Conservation (phyloP, 208 protist species). For the Porcisia hertigi region DNA sequence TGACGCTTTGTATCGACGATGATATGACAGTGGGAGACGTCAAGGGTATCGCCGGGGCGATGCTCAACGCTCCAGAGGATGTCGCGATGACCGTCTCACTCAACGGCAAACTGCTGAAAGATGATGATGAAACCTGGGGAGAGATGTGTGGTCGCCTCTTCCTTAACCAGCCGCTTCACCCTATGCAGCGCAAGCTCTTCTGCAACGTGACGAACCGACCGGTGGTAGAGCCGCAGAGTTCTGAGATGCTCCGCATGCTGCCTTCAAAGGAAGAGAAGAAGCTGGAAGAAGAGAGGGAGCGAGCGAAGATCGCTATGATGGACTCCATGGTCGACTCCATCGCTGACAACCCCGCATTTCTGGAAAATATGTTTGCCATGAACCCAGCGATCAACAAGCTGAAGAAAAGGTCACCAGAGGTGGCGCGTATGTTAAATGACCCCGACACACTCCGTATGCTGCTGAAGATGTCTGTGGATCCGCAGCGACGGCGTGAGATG, state of each 20-base stretch:
- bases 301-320: slow-evolving; percentile 50
- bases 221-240: slow-evolving; percentile 33
- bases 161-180: slow-evolving; percentile 7
- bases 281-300: slow-evolving; percentile 38
- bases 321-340: slow-evolving; percentile 75
- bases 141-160: slow-evolving; percentile 29
- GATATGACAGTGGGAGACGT: slow-evolving; percentile 79
- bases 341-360: slow-evolving; percentile 50
- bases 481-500: slow-evolving; percentile 60
- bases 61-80: slow-evolving; percentile 54
- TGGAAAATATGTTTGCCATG: slow-evolving; percentile 52
- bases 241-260: slow-evolving; percentile 47
- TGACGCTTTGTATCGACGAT: slow-evolving; percentile 66
- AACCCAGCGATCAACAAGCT: slow-evolving; percentile 55
- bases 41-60: slow-evolving; percentile 53
- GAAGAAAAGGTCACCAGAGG: slow-evolving; percentile 58
- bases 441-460: slow-evolving; percentile 75
- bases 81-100: slow-evolving; percentile 55
- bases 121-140: slow-evolving; percentile 49
- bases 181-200: slow-evolving; percentile 62
- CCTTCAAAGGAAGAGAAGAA: slow-evolving; percentile 34
- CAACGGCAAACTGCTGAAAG: slow-evolving; percentile 53
- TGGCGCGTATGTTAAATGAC: slow-evolving; percentile 51
- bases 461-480: slow-evolving; percentile 72
- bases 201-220: slow-evolving; percentile 42